Evolutionary conservation across 768 basidiomycete genomes (phyloP), one percentile per base, ranked within the genome.

Genomic region (Hygrophorus russula): DNA sequence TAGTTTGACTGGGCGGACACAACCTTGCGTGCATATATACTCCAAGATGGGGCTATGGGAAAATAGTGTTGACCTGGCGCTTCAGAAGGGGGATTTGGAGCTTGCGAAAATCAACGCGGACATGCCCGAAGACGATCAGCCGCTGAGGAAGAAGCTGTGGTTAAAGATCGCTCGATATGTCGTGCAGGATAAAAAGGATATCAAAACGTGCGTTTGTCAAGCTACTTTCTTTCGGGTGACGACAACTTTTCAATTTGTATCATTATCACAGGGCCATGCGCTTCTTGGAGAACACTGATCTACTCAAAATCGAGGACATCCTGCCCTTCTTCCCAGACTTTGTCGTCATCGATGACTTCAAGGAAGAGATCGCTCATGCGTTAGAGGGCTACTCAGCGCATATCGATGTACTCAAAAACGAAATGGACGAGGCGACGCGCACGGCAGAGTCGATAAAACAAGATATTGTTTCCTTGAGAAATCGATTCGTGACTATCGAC

Each of bases 241-340:
- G 24, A 39, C 9, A 32, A 33, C 13, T 41, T 47, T 13, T 34
- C 41, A 13, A 36, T 31, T 39, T 41, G 20, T 29, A 41, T 19
- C 30, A 37, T 44, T 20, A 48, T 18, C 20, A 13, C 58, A 99
- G 94, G 42, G 96, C 96, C 14, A 98, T 98, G 90, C 78, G 76
- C 15, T 97, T 99, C 68, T 69, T 98, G 53, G 92, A 98, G 58
- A 82, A 89, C 49, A 94, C 96, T 0, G 82, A 89, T 52, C 65
- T 98, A 29, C 76, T 99, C 57, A 97, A 97, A 64, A 94, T 99
- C 50, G 96, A 99, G 58, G 96, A 99, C 56, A 96, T 99, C 48
- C 67, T 99, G 13, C 96, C 96, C 4, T 99, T 98, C 80, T 98
- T 99, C 79, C 94, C 96, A 2, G 94, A 98, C 64, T 99, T 99